Conservation (phyloP, 106 monocot species). For the Dactylorhiza incarnata region DNA sequence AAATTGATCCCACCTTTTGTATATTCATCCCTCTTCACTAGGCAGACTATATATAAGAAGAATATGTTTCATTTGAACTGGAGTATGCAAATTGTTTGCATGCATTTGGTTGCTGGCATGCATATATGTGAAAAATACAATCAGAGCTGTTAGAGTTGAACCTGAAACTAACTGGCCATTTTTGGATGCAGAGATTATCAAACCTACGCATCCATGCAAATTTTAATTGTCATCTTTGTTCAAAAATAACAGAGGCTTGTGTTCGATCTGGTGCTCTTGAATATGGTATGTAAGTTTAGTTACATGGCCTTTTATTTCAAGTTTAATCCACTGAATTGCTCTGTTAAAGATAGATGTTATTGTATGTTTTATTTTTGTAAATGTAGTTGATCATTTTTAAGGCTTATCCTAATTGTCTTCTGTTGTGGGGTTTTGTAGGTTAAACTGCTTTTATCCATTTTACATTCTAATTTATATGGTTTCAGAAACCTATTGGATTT, state of each 20-base stretch:
- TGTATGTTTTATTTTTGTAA: not conserved
- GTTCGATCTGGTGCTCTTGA: constrained; percentile 59
- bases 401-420: not conserved
- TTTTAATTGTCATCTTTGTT: constrained; percentile 90
- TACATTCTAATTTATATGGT: not conserved
- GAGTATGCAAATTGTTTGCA: not conserved
- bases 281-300: constrained; percentile 50
- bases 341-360: not conserved
- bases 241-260: constrained; percentile 81
- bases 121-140: not conserved
- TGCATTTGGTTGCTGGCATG: constrained; percentile 1
- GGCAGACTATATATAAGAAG: not conserved
- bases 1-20: not conserved
- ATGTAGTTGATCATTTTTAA: not conserved
- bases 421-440: not conserved
- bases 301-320: not conserved
- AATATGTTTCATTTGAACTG: not conserved
- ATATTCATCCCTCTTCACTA: not conserved
- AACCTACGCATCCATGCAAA: constrained; percentile 71
- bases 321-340: not conserved
- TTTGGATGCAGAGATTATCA: constrained; percentile 69
- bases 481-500: not conserved
- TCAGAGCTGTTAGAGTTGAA: not conserved
- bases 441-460: not conserved
- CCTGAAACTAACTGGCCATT: not conserved